Conservation (phyloP, 768 basidiomycete genomes). For the Pleurotus eryngii region DNA sequence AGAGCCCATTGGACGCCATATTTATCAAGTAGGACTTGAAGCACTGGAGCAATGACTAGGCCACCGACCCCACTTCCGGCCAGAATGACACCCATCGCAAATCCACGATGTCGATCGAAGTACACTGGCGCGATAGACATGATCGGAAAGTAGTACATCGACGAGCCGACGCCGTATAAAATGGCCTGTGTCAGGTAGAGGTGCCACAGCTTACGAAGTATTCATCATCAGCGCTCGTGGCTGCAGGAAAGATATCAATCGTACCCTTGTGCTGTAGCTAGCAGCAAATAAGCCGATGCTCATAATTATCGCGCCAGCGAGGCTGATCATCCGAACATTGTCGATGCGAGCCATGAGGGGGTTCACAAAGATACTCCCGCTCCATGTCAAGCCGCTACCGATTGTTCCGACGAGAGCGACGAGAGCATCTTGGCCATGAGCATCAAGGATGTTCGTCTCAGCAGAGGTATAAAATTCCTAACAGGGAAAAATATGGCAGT, state of each 20-base stretch:
- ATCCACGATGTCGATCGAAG: slow-evolving; percentile 42
- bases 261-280: slow-evolving; percentile 34
- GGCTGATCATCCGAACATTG: slow-evolving; percentile 30
- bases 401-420: slow-evolving; percentile 41
- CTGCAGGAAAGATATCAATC: background rate
- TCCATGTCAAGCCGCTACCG: slow-evolving; percentile 43
- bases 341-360: slow-evolving; percentile 31
- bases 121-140: slow-evolving; percentile 38
- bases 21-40: slow-evolving; percentile 30
- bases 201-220: slow-evolving; percentile 34
- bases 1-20: slow-evolving; percentile 33
- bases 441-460: slow-evolving; percentile 29
- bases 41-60: slow-evolving; percentile 37
- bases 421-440: slow-evolving; percentile 33
- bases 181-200: slow-evolving; percentile 39
- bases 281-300: slow-evolving; percentile 38
- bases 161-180: slow-evolving; percentile 39
- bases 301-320: slow-evolving; percentile 35
- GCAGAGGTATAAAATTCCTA: slow-evolving; percentile 43
- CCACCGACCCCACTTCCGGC: slow-evolving; percentile 41
- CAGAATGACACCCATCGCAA: slow-evolving; percentile 41
- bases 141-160: slow-evolving; percentile 42
- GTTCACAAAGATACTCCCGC: slow-evolving; percentile 41
- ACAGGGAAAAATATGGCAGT: background rate
- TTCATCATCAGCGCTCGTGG: background rate